Evolutionary conservation across 305 asterid genomes (phyloP).

Genomic region (Fraxinus floribunda): DNA sequence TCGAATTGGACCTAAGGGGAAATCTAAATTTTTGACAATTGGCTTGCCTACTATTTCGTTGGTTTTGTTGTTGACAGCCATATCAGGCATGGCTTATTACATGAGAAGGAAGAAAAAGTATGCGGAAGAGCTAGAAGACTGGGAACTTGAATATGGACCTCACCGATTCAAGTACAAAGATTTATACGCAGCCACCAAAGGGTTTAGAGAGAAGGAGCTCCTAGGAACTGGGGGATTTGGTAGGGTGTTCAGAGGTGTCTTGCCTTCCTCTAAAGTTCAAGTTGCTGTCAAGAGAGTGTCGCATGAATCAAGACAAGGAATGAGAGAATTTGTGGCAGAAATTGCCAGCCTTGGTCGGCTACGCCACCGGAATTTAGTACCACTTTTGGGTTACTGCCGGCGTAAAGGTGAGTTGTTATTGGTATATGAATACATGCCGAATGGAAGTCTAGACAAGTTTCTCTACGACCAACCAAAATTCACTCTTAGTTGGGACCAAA

Average conservation of each 20-base stretch:
- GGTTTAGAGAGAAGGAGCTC: slow-evolving; percentile 48
- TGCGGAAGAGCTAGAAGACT: slow-evolving; percentile 48
- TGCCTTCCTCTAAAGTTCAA: slow-evolving; percentile 34
- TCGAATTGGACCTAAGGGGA: slow-evolving; percentile 22
- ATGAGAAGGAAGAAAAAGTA: slow-evolving; percentile 36
- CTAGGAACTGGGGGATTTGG: slow-evolving; percentile 70
- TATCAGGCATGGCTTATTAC: slow-evolving; percentile 23
- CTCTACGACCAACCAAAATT: slow-evolving; percentile 33
- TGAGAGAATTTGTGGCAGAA: background rate
- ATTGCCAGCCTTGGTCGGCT: background rate
- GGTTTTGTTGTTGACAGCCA: background rate
- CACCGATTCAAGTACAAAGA: slow-evolving; percentile 60
- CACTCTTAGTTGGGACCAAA: background rate
- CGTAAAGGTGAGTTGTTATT: background rate
- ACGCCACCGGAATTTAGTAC: background rate
- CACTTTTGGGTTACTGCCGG: background rate
- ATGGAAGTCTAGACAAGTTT: slow-evolving; percentile 52
- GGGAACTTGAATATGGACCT: slow-evolving; percentile 49
- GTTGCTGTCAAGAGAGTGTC: slow-evolving; percentile 41
- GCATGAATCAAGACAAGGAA: background rate
- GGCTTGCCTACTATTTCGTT: slow-evolving; percentile 32
- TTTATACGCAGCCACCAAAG: slow-evolving; percentile 54
- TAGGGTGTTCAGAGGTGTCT: slow-evolving; percentile 51
- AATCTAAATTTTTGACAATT: slow-evolving; percentile 22
- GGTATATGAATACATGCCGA: slow-evolving; percentile 19